Evolutionary conservation across 805 yeast genomes (phyloP), one percentile per base, ranked within the genome.

Genomic region (Helenozyma rhizophorensis): DNA sequence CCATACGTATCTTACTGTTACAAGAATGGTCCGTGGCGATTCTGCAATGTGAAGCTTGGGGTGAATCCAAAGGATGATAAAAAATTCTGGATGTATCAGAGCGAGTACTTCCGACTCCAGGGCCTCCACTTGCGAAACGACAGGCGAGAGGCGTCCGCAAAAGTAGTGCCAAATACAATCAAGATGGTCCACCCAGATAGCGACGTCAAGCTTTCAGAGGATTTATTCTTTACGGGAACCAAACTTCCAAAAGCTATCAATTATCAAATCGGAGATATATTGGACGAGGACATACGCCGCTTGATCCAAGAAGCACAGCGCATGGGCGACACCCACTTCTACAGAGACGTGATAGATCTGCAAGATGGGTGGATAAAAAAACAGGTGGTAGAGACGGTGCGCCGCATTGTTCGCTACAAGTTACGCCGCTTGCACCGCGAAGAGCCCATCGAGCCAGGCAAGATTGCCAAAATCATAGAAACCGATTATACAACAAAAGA

Each of bases 21-120:
- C 53, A 77, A 83, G 23, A 83, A 83, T 50, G 98, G 98, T 0
- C 98, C 97, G 0, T 93, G 96, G 95, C 72, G 97, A 47, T 87
- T 86, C 39, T 76, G 93, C 9, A 87, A 82, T 53, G 78, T 88
- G 27, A 73, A 65, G 43, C 77, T 79, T 45, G 97, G 96, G 1
- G 68, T 79, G 24, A 85, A 90, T 57, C 97, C 97, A 0, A 62
- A 74, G 25, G 47, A 58, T 2, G 77, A 81, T 28, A 48, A 60
- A 1, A 53, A 63, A 9, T 80, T 68, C 45, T 80, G 84, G 38
- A 58, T 56, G 21, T 87, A 77, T 53, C 98, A 93, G 60, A 81
- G 89, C 14, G 97, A 89, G 57, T 80, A 84, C 34, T 93, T 89
- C 60, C 72, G 88, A 23, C 63, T 76, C 5, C 56, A 63, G 3